phyloP scores from a whole-genome alignment of 2,329 filamentous ascomycete species.

The Aspergillus piperis region DNA sequence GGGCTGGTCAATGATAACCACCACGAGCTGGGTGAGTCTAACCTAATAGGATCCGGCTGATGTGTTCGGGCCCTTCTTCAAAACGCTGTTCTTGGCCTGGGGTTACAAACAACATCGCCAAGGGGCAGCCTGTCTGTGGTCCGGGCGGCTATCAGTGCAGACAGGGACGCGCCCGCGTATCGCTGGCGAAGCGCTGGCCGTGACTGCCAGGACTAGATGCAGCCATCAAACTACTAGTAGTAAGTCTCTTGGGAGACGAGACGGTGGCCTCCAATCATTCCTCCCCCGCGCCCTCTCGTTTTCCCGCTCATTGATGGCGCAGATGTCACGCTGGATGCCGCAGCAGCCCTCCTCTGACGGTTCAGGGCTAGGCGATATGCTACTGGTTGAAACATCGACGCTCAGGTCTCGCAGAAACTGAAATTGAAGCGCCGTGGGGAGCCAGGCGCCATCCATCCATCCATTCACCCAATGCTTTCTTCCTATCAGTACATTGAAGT shows the following conservation, averaged over 20 bases:
- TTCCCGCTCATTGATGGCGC: constrained; percentile 30
- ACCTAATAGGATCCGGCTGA: not conserved
- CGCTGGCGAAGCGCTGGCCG: constrained; percentile 8
- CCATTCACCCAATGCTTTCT: constrained; percentile 59
- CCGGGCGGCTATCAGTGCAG: constrained; percentile 22
- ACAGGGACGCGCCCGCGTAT: not conserved
- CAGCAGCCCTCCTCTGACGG: constrained; percentile 16
- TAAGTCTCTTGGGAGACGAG: constrained; percentile 29
- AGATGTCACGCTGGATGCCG: constrained; percentile 31
- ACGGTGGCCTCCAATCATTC: constrained; percentile 18
- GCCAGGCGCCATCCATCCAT: constrained; percentile 41
- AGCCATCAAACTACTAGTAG: constrained; percentile 12
- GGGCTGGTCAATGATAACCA: constrained; percentile 34
- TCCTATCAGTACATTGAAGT: constrained; percentile 52
- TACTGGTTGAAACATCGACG: constrained; percentile 25
- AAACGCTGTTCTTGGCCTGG: constrained; percentile 16
- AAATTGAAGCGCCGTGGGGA: constrained; percentile 1
- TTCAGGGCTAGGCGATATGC: constrained; percentile 24
- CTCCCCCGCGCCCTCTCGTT: constrained; percentile 20
- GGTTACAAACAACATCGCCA: constrained; percentile 20
- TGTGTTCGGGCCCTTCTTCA: not conserved
- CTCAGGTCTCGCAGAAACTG: constrained; percentile 13
- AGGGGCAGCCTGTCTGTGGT: constrained; percentile 18
- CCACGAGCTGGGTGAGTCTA: constrained; percentile 25
- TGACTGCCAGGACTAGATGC: not conserved